These are phyloP conservation scores for Mucuna pruriens DNA, from an alignment of 306 rosid species.

Conservation along the genomic window DNA sequence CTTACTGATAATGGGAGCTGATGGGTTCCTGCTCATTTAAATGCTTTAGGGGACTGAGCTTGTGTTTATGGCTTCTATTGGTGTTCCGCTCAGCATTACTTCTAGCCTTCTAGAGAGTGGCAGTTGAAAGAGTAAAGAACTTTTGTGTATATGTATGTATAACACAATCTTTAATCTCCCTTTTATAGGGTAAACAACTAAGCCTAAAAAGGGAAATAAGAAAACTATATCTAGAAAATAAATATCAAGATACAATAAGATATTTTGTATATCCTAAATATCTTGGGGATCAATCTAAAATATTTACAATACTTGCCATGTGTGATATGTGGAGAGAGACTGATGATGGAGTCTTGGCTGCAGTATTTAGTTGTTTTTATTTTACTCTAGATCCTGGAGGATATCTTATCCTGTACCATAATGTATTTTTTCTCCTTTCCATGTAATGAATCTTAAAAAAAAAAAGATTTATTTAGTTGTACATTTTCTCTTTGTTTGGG, in stretches of 20 bases:
- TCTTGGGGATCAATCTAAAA: too few species aligned
- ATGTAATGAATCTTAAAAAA: neutral
- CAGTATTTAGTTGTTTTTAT: neutral
- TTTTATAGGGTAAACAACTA: too few species aligned
- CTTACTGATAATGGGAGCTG: neutral
- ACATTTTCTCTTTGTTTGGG: constrained; percentile 1
- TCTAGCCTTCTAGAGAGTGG: too few species aligned
- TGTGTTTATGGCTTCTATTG: neutral
- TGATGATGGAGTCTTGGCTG: neutral
- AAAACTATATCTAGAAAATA: too few species aligned
- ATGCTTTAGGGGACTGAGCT: neutral
- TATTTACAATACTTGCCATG: too few species aligned
- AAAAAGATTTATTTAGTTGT: neutral
- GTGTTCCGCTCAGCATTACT: neutral
- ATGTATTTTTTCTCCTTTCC: neutral
- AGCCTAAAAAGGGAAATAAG: too few species aligned
- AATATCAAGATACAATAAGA: too few species aligned
- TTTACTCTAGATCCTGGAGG: constrained; percentile 9
- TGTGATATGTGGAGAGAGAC: neutral
- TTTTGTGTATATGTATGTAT: too few species aligned
- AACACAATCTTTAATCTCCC: too few species aligned
- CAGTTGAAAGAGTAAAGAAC: too few species aligned
- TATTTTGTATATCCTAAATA: too few species aligned
- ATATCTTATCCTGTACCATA: neutral
- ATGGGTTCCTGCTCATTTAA: constrained; percentile 17